These are phyloP conservation scores for Cladosporium sp. DNA, from an alignment of 2,329 filamentous ascomycete species.

Conservation along the genomic window DNA sequence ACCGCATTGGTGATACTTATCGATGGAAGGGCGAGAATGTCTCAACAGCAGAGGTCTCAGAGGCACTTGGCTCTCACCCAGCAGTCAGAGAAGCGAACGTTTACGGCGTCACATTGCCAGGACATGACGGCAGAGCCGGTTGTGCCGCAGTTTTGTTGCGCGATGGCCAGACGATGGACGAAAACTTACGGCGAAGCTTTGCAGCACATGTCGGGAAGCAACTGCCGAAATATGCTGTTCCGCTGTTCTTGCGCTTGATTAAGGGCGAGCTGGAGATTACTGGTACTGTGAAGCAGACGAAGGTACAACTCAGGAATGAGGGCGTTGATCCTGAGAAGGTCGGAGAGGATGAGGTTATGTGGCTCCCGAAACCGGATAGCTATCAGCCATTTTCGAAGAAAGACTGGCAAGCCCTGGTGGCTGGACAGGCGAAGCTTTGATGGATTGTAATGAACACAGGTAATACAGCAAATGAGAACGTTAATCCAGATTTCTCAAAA, in stretches of 20 bases:
- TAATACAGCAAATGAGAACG: neutral
- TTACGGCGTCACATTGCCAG: constrained; percentile 73
- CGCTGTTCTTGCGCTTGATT: constrained; percentile 70
- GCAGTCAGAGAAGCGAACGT: constrained; percentile 75
- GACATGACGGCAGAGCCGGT: constrained; percentile 79
- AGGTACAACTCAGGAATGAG: constrained; percentile 65
- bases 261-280: constrained; percentile 60
- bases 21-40: constrained; percentile 63
- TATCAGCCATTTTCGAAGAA: constrained; percentile 64
- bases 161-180: constrained; percentile 36
- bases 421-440: constrained; percentile 66
- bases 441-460: neutral
- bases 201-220: constrained; percentile 54
- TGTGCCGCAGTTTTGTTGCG: constrained; percentile 65
- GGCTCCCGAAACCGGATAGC: constrained; percentile 53
- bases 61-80: constrained; percentile 64
- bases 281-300: constrained; percentile 87
- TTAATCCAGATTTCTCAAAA: no score
- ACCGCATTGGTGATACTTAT: constrained; percentile 75
- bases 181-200: constrained; percentile 45
- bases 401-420: constrained; percentile 67
- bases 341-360: constrained; percentile 53
- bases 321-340: constrained; percentile 66
- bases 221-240: constrained; percentile 71
- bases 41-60: constrained; percentile 62